Percentiles rank a stretch among this genome's conserved stretches.
Conservation (phyloP, 352 stramenopile species). For the Saprolegnia parasitica region DNA sequence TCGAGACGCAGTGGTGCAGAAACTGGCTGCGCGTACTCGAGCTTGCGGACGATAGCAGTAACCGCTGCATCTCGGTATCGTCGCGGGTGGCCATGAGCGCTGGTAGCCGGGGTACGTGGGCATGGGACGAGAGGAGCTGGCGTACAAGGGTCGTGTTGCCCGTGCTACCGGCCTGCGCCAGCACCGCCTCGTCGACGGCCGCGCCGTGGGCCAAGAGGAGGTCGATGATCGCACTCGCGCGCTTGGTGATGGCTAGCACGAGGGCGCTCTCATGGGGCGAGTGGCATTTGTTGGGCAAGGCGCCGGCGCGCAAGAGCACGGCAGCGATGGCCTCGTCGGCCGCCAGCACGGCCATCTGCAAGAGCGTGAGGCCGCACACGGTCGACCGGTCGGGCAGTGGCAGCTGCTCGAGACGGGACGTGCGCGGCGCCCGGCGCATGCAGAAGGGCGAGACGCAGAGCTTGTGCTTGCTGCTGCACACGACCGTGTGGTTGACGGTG, state of each 20-base stretch:
- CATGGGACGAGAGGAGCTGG: constrained; percentile 35
- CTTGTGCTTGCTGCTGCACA: constrained; percentile 13
- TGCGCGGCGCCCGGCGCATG: constrained; percentile 7
- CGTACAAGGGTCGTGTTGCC: constrained; percentile 44
- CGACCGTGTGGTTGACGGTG: constrained; percentile 14
- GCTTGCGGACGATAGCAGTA: neutral
- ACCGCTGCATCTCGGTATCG: constrained; percentile 32
- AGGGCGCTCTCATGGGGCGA: constrained; percentile 49
- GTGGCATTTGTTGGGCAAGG: constrained; percentile 42
- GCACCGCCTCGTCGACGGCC: constrained; percentile 51
- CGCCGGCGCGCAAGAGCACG: constrained; percentile 55
- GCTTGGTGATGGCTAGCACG: constrained; percentile 44
- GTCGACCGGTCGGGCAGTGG: neutral
- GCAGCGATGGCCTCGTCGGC: constrained; percentile 54
- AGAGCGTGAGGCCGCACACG: constrained; percentile 63
- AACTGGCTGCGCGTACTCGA: constrained; percentile 36
- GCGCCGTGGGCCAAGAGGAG: constrained; percentile 60
- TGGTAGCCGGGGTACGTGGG: constrained; percentile 20
- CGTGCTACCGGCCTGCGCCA: constrained; percentile 41
- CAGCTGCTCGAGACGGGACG: neutral
- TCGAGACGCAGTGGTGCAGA: constrained; percentile 49
- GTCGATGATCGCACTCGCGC: constrained; percentile 45
- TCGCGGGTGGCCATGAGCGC: constrained; percentile 18
- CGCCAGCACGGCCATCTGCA: constrained; percentile 59
- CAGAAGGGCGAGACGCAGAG: constrained; percentile 19